phyloP scores from a whole-genome alignment of 1,284 basidiomycete genomes.

The Schizophyllum commune region DNA sequence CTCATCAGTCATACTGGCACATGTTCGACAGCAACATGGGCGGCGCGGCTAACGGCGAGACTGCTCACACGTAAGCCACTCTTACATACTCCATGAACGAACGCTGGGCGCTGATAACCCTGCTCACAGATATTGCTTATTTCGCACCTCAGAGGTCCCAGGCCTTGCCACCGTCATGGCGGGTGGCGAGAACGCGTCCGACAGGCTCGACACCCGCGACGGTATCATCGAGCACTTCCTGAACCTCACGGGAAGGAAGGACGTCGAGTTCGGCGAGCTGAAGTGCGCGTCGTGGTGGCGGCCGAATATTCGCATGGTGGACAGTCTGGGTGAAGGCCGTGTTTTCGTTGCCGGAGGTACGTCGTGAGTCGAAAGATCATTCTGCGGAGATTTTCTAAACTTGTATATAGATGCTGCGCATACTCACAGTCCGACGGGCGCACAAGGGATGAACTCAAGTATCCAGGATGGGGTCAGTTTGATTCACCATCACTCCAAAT shows the following conservation, averaged over 20 bases:
- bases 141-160: neutral
- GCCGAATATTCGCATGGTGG: constrained; percentile 7
- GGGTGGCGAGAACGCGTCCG: neutral
- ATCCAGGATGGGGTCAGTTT: constrained; percentile 6
- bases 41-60: neutral
- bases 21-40: constrained; percentile 1
- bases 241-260: constrained; percentile 1
- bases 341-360: constrained; percentile 10
- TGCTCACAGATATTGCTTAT: neutral
- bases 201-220: constrained; percentile 2
- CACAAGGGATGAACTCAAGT: constrained; percentile 6
- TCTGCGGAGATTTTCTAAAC: neutral
- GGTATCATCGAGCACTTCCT: constrained; percentile 8
- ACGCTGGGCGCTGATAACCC: neutral
- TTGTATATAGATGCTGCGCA: neutral
- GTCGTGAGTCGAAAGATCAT: neutral
- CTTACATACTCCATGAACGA: neutral
- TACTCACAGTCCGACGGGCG: neutral
- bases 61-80: neutral
- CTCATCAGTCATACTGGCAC: neutral
- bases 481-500: neutral
- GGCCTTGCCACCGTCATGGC: neutral
- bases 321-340: constrained; percentile 2
- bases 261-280: constrained; percentile 3
- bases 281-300: constrained; percentile 4